phyloP scores from a whole-genome alignment of 2,329 filamentous ascomycete genomes.

The Trichophyton verrucosum region DNA sequence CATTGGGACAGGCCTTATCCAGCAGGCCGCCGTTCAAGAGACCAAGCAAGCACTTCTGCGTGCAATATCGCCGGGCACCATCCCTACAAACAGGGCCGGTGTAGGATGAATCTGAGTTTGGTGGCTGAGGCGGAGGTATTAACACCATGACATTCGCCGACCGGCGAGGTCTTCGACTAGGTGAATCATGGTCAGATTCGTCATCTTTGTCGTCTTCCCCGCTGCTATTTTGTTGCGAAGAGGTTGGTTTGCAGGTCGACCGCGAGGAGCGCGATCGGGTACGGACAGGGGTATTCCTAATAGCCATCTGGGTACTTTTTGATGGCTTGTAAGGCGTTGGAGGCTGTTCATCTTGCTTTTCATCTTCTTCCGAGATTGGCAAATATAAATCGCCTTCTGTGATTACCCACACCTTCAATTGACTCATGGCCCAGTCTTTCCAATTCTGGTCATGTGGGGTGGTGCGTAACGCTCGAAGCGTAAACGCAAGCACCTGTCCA shows the following conservation, averaged over 20 bases:
- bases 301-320: neutral
- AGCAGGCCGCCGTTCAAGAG: slow-evolving; percentile 21
- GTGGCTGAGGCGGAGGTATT: slow-evolving; percentile 5
- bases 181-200: slow-evolving; percentile 5
- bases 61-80: slow-evolving; percentile 25
- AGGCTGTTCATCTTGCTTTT: slow-evolving; percentile 7
- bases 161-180: slow-evolving; percentile 9
- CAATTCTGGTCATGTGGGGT: slow-evolving; percentile 13
- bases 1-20: slow-evolving; percentile 30
- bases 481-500: slow-evolving; percentile 23
- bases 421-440: slow-evolving; percentile 10
- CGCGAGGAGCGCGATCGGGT: slow-evolving; percentile 7
- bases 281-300: slow-evolving; percentile 7
- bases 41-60: slow-evolving; percentile 30
- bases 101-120: slow-evolving; percentile 5
- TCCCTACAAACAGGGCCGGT: neutral
- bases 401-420: slow-evolving; percentile 17
- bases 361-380: neutral
- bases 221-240: neutral
- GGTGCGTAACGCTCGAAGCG: slow-evolving; percentile 18
- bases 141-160: slow-evolving; percentile 9
- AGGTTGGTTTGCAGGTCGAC: slow-evolving; percentile 6
- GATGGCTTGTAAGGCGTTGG: neutral
- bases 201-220: neutral
- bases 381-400: slow-evolving; percentile 14